Evolutionary conservation across 768 basidiomycete genomes (phyloP).

Genomic region (Boletus eberwhitei): DNA sequence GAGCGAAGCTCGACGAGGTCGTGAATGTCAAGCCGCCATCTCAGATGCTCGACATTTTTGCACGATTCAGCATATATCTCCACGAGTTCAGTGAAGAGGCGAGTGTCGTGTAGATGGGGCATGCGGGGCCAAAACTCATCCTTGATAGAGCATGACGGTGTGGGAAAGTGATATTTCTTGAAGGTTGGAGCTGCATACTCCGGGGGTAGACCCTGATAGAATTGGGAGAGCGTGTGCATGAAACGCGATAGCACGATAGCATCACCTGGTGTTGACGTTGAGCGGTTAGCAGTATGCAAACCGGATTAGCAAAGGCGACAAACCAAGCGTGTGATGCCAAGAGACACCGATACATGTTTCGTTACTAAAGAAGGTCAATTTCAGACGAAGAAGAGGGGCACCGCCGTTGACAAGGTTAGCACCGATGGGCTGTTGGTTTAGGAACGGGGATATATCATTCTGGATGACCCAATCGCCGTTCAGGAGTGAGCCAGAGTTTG

Average conservation of each 20-base stretch:
- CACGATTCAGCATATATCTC: slow-evolving; percentile 10
- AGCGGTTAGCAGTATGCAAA: not conserved
- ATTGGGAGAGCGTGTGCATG: slow-evolving; percentile 28
- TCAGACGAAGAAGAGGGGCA: slow-evolving; percentile 25
- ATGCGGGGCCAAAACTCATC: slow-evolving; percentile 19
- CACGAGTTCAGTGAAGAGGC: slow-evolving; percentile 17
- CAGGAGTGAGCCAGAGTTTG: slow-evolving; percentile 9
- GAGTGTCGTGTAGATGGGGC: slow-evolving; percentile 24
- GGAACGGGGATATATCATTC: slow-evolving; percentile 17
- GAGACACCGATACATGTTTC: slow-evolving; percentile 33
- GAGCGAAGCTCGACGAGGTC: slow-evolving; percentile 16
- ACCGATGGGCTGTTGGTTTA: slow-evolving; percentile 14
- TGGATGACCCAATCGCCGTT: slow-evolving; percentile 28
- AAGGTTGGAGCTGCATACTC: slow-evolving; percentile 21
- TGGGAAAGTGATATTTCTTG: slow-evolving; percentile 20
- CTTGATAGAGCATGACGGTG: slow-evolving; percentile 11
- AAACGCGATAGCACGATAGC: slow-evolving; percentile 26
- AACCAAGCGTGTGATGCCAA: slow-evolving; percentile 36
- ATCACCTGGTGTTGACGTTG: slow-evolving; percentile 22
- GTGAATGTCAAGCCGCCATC: slow-evolving; percentile 11
- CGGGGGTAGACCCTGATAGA: slow-evolving; percentile 24
- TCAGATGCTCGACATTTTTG: slow-evolving; percentile 12
- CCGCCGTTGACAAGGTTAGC: slow-evolving; percentile 16
- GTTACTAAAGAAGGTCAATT: slow-evolving; percentile 21
- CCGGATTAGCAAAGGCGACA: not conserved